Evolutionary conservation across 768 basidiomycete species (phyloP), one percentile per base, ranked within the genome.

Genomic region (Tulasnella sp.): DNA sequence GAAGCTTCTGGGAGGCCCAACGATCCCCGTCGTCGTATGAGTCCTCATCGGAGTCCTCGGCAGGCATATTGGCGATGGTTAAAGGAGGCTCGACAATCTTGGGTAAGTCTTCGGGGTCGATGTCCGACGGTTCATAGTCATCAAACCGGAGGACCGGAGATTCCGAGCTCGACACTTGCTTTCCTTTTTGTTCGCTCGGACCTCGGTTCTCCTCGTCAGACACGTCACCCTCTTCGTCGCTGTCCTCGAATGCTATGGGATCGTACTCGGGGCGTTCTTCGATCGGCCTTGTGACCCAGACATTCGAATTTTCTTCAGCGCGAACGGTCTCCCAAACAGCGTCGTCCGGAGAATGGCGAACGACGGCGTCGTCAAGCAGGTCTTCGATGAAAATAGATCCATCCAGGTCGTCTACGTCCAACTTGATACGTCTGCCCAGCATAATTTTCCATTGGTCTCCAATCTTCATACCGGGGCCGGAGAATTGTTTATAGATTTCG

Each of bases 361-460:
- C 29, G 15, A 75, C 31, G 9, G 64, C 64, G 19, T 75, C 74
- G 1, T 75, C 74, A 9, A 75, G 64, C 31, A 75, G 74, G 19
- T 75, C 74, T 67, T 75, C 64, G 15, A 75, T 58, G 34, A 67
- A 75, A 11, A 64, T 69, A 3, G 54, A 64, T 17, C 74, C 74
- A 75, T 75, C 74, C 9, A 75, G 74, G 37, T 67, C 64, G 64
- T 75, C 58, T 19, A 11, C n/a, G 9, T 75, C 64, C n/a, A 58
- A 37, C 37, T 37, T 52, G 31, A 75, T 75, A 3, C 38, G 74
- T 29, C 74, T 15, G 9, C 74, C 74, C 22, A 75, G 34, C 29
- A 39, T 29, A 25, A 75, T 67, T 29, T 25, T 25, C 74, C 74
- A 75, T 52, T 40, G 36, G 22, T 75, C 74, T 29, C 42, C 52